Base-by-base conservation (phyloP, 2,329 filamentous ascomycete species). In the Coccinonectria pachysandricola region DNA sequence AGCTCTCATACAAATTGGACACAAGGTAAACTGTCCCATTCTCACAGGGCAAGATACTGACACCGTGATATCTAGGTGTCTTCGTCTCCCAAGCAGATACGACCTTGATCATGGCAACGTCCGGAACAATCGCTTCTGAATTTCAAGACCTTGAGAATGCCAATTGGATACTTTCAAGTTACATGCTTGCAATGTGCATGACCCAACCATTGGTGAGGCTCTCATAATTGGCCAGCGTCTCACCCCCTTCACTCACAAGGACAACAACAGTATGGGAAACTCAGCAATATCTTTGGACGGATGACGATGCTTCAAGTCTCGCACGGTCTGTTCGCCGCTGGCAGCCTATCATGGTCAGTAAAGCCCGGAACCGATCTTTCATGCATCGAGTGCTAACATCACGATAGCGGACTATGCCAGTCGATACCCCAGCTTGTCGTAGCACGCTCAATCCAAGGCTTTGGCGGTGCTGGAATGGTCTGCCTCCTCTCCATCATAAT, bases 51-150 rank as follows among this genome's bases (percentile, higher is more conserved):
- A n/a, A n/a, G n/a, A n/a, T n/a, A n/a, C n/a, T n/a, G n/a, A n/a
- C n/a, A n/a, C n/a, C n/a, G n/a, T n/a, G n/a, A n/a, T n/a, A n/a
- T n/a, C n/a, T 11, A 36, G 34, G 31, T n/a, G 34, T 30, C 10
- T 32, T 34, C 15, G 24, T 31, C 6, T 20, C 31, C 10, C 28
- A 35, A 11, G 26, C 31, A 13, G 28, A 37, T 7, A 32, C 28
- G 1, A 32, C 31, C 11, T 17, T 36, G 12, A 27, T 34, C 1
- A 22, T 36, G 4, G 34, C 34, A 8, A 29, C 34, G 10, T 30
- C 30, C 27, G 20, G 22, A 5, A 19, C 12, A 4, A 34, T 31
- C 1, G 21, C 23, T 6, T 27, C 28, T 19, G 34, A 36, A 12
- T 36, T 36, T 20, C 14, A 28, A 6, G 24, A 17, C 7, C 23